These are phyloP conservation scores for Boletus mariae DNA, from an alignment of 1,284 basidiomycete genomes.

Conservation along the genomic window DNA sequence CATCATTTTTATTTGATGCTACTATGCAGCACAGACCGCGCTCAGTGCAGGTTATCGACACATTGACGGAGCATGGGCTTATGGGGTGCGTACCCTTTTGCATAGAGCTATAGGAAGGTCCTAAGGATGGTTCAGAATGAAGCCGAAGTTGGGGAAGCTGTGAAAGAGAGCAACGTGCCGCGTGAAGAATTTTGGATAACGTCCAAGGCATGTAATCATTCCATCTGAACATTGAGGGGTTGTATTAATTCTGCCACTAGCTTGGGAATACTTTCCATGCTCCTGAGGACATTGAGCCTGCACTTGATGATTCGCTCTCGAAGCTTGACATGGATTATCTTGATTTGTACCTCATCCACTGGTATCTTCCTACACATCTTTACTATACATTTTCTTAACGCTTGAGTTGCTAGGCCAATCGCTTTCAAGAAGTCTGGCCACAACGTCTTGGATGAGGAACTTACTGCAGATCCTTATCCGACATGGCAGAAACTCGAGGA, in stretches of 20 bases:
- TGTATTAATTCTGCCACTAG: slow-evolving; percentile 28
- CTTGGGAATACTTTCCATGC: slow-evolving; percentile 70
- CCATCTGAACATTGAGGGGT: neutral
- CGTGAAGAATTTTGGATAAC: slow-evolving; percentile 70
- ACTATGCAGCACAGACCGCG: slow-evolving; percentile 39
- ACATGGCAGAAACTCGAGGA: slow-evolving; percentile 87
- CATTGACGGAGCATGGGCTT: slow-evolving; percentile 75
- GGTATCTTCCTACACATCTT: slow-evolving; percentile 45
- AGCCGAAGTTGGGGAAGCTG: slow-evolving; percentile 69
- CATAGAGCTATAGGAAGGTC: neutral
- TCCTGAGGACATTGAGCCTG: slow-evolving; percentile 62
- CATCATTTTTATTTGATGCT: neutral
- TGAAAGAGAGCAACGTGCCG: slow-evolving; percentile 53
- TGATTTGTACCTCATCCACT: slow-evolving; percentile 81
- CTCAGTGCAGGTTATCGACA: slow-evolving; percentile 64
- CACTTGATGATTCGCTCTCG: slow-evolving; percentile 64
- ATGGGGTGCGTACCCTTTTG: slow-evolving; percentile 39
- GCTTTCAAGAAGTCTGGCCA: slow-evolving; percentile 62
- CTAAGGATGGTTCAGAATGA: slow-evolving; percentile 53
- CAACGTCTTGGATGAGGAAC: slow-evolving; percentile 50
- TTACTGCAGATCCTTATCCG: slow-evolving; percentile 73
- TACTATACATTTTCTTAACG: neutral
- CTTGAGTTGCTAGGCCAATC: slow-evolving; percentile 48
- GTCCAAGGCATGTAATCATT: slow-evolving; percentile 38
- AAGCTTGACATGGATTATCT: slow-evolving; percentile 74